Base-by-base conservation (phyloP, 2,329 filamentous ascomycete genomes). In the Neurospora crassa region DNA sequence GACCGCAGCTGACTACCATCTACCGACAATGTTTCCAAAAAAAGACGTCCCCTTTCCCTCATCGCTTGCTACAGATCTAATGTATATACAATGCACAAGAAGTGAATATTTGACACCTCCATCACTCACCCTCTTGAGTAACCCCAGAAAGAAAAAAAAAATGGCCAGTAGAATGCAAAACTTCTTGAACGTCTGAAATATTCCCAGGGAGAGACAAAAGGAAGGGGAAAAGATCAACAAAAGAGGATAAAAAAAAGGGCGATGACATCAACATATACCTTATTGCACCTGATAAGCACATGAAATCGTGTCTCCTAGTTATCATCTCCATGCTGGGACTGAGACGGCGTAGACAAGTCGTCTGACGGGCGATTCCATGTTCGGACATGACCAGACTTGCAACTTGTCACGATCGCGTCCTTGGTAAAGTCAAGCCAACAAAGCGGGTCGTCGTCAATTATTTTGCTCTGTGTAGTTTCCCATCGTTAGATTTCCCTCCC, bases 401-500 rank as follows among this genome's bases (percentile, higher is more conserved):
- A 97, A 75, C 93, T 93, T 43, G 94, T 97, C 78, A 98, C 90
- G 75, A 99, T 97, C 74, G 91, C 91, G 77, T 97, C 91, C 79
- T 97, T 91, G 70, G 95, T 94, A 77, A 99, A 99, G n/a, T 90
- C 92, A 47, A 99, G 82, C 91, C 94, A 97, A 79, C 89, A 92
- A 67, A 97, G 84, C 70, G 94, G 94, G 80, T 98, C 93, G 73
- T 90, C 89, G 79, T 97, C 94, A 43, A 97, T 89, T 14, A 87
- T 84, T 80, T 97, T 97, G 68, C 91, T 93, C 84, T 94, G 76
- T 73, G 14, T 40, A 42, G 41, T 16, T 63, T 20, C 16, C 18
- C 7, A 71, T 78, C 37, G 75, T 72, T 68, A 53, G 16, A 18
- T 14, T 18, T 18, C 43, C 34, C 11, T 70, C 29, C 11, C 24